Conservation (phyloP, 2,329 filamentous ascomycete species). For the Gaeumannomyces tritici region DNA sequence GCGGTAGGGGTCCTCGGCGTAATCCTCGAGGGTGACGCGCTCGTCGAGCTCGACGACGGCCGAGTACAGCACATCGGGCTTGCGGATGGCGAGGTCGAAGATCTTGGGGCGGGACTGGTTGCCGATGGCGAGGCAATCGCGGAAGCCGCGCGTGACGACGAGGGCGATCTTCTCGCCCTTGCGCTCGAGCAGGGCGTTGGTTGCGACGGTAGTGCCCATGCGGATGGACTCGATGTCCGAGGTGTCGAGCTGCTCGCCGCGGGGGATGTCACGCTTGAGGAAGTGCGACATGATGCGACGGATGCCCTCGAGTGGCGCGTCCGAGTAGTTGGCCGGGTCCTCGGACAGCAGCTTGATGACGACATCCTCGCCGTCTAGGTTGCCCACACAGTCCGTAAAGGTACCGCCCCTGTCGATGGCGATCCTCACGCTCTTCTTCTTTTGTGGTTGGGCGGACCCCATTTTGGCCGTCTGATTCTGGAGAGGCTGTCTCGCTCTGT, state of each 20-base stretch:
- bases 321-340: conserved; percentile 81
- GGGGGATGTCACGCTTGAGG: conserved; percentile 63
- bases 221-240: conserved; percentile 79
- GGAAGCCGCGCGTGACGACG: conserved; percentile 80
- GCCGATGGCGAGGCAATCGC: conserved; percentile 78
- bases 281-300: conserved; percentile 76
- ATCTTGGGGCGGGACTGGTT: conserved; percentile 86
- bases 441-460: conserved; percentile 19
- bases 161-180: conserved; percentile 86
- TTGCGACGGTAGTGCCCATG: conserved; percentile 93
- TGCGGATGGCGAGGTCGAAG: conserved; percentile 79
- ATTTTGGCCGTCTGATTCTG: conserved; percentile 15
- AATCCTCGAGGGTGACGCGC: conserved; percentile 83
- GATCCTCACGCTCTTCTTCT: conserved; percentile 57
- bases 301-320: conserved; percentile 87
- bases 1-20: conserved; percentile 74
- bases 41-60: conserved; percentile 84
- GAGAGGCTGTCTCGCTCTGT: background rate
- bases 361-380: conserved; percentile 39
- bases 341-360: conserved; percentile 53
- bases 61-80: conserved; percentile 81
- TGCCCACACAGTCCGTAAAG: conserved; percentile 88
- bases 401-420: conserved; percentile 77
- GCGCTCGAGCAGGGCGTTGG: conserved; percentile 80
- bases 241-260: conserved; percentile 73